These are phyloP conservation scores for Globisporangium iwayamae DNA, from an alignment of 352 stramenopile genomes.

Conservation along the genomic window DNA sequence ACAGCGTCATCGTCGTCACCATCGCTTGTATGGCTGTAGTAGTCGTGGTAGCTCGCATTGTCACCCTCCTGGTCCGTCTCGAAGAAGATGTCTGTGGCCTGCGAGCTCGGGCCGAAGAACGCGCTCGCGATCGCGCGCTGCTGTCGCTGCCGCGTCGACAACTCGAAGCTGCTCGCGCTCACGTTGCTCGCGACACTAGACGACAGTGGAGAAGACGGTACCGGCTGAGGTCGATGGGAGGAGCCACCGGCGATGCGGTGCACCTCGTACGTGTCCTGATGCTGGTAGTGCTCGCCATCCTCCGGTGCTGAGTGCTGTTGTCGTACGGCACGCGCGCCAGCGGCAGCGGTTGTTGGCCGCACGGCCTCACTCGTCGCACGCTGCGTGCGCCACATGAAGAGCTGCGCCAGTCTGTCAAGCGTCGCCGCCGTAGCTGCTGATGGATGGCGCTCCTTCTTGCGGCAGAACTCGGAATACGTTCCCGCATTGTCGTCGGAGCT, in stretches of 20 bases:
- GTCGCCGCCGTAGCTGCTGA: no score
- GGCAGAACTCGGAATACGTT: not conserved
- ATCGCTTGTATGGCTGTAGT: conserved; percentile 12
- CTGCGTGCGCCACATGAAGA: conserved; percentile 10
- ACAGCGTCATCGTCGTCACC: conserved; percentile 14
- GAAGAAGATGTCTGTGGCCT: conserved; percentile 22
- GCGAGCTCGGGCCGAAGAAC: conserved; percentile 39
- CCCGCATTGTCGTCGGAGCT: not conserved
- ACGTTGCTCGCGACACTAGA: conserved; percentile 42
- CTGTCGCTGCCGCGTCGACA: conserved; percentile 34
- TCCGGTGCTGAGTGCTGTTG: conserved; percentile 8
- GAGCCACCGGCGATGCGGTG: not conserved
- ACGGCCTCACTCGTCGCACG: conserved; percentile 5
- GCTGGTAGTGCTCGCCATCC: not conserved
- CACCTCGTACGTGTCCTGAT: conserved; percentile 1
- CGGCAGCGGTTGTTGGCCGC: not conserved
- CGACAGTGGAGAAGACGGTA: not conserved
- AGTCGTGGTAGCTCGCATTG: conserved; percentile 1
- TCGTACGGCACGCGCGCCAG: not conserved
- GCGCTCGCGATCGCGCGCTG: conserved; percentile 28
- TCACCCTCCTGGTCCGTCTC: conserved; percentile 19
- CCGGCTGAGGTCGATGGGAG: no score
- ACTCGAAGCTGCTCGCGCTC: conserved; percentile 54
- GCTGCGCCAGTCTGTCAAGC: no score
- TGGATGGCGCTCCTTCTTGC: not conserved